Percentiles rank a stretch among this genome's conserved stretches.
These are phyloP conservation scores for Kalmusia sp. DNA, from an alignment of 2,329 filamentous ascomycete genomes.

Conservation along the genomic window DNA sequence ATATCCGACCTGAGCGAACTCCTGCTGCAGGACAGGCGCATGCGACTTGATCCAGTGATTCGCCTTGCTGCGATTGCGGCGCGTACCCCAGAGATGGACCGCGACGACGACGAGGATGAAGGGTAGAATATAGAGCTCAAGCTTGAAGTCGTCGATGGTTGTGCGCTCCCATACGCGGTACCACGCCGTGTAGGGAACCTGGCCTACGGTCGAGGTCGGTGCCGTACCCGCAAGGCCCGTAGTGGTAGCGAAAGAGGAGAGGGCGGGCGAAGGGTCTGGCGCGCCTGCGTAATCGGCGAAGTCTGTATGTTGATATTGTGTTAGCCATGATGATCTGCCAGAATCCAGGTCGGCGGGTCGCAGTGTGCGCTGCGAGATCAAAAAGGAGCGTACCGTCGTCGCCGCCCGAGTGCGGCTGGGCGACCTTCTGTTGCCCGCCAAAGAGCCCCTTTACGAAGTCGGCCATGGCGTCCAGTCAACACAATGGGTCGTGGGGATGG, in stretches of 20 bases:
- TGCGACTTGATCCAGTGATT: constrained; percentile 81
- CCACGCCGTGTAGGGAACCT: constrained; percentile 86
- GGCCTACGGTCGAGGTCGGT: constrained; percentile 49
- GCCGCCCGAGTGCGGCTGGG: constrained; percentile 56
- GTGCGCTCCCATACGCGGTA: constrained; percentile 96
- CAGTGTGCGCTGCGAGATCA: constrained; percentile 14
- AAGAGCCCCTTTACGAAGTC: constrained; percentile 72
- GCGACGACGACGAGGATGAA: constrained; percentile 77
- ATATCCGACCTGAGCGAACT: constrained; percentile 90
- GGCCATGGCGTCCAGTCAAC: constrained; percentile 47
- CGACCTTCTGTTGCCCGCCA: constrained; percentile 69
- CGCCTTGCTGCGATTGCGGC: constrained; percentile 80
- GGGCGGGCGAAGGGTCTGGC: constrained; percentile 67
- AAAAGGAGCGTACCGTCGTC: constrained; percentile 67
- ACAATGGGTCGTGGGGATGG: constrained; percentile 25
- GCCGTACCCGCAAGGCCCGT: constrained; percentile 35
- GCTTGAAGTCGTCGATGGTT: constrained; percentile 81
- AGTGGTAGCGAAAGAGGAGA: constrained; percentile 50
- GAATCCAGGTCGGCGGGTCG: constrained; percentile 19
- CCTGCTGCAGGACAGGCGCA: constrained; percentile 72
- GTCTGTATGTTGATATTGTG: constrained; percentile 61
- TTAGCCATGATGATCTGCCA: constrained; percentile 15
- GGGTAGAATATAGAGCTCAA: constrained; percentile 82
- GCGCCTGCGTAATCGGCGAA: constrained; percentile 92
- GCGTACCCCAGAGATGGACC: constrained; percentile 82